Evolutionary conservation across 1,284 basidiomycete species (phyloP).

Genomic region (Paramarasmius palmivorus): DNA sequence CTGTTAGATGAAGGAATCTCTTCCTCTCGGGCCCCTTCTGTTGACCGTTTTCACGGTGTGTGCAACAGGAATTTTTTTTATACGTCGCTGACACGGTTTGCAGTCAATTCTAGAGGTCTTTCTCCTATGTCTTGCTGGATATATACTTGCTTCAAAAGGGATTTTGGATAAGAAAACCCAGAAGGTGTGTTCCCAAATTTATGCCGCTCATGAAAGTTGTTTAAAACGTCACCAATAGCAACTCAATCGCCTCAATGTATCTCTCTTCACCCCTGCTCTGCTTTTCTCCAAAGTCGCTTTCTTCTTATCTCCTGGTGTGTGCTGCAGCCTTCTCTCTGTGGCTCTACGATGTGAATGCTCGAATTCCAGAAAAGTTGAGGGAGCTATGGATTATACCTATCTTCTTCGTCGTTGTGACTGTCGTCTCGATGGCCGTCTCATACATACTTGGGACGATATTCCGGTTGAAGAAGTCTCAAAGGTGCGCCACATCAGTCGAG

Average conservation of each 20-base stretch:
- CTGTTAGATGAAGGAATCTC: not conserved
- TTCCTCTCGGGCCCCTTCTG: constrained; percentile 33
- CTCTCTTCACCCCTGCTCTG: constrained; percentile 89
- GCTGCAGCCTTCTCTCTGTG: too few relatives aligned
- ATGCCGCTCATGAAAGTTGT: not conserved
- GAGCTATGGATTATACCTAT: constrained; percentile 94
- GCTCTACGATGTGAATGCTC: not conserved
- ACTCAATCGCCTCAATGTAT: constrained; percentile 80
- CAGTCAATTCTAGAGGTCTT: constrained; percentile 92
- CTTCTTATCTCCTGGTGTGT: constrained; percentile 67
- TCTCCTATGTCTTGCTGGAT: constrained; percentile 84
- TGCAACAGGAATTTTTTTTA: constrained; percentile 6
- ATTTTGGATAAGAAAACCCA: constrained; percentile 90
- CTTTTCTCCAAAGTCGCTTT: constrained; percentile 94
- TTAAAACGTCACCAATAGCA: constrained; percentile 44
- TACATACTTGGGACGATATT: constrained; percentile 51
- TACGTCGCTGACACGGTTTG: not conserved
- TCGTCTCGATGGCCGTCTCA: constrained; percentile 59
- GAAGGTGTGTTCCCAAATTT: constrained; percentile 54
- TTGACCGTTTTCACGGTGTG: constrained; percentile 57
- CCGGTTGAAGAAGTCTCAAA: constrained; percentile 61
- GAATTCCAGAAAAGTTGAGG: constrained; percentile 64
- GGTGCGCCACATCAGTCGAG: constrained; percentile 35
- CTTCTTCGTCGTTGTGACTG: constrained; percentile 73
- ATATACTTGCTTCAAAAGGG: constrained; percentile 75